Evolutionary conservation across 768 basidiomycete species (phyloP), one percentile per base, ranked within the genome.

Genomic region (Leccinum barrowsii): DNA sequence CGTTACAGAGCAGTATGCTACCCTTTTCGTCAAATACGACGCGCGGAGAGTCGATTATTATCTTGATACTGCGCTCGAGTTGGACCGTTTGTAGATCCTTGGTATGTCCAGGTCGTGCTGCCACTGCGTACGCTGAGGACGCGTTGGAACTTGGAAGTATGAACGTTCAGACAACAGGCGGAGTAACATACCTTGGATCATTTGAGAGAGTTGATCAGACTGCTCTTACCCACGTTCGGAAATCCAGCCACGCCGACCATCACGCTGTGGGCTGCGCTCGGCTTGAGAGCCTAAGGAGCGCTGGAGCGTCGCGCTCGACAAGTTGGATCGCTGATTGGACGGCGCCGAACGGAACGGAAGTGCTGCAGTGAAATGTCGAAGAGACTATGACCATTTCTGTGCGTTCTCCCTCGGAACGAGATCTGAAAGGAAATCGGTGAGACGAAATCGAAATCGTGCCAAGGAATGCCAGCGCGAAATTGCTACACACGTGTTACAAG

Each of bases 191-290:
- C 89, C 75, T 91, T 94, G 59, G 85, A 83, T 37, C 93, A 77
- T 73, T 94, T 94, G 53, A 99, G 75, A 47, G 92, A 89, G 72
- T 98, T 98, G 72, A 99, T 94, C 58, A 99, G 69, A 66, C 87
- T 90, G 57, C 24, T 24, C 76, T 98, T 98, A 13, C 96, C 96
- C 49, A 98, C 96, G 72, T 98, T 98, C 1, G 97, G 96, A 74
- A 94, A 96, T 2, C 97, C 96, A 7, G 98, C 91, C n/a, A 98
- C 91, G 15, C 94, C 94, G 52, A 96, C 82, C 0, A 91, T 94
- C 53, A 92, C 78, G 61, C 84, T 89, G 35, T 86, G 84, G 1
- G 84, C 77, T 3, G 74, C 65, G 34, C 78, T 84, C 1, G 86
- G 88, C 62, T 86, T 89, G 71, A 77, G 2, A 96, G 78, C 54